phyloP scores from a whole-genome alignment of 2,329 filamentous ascomycete genomes.

The Colletotrichum godetiae region DNA sequence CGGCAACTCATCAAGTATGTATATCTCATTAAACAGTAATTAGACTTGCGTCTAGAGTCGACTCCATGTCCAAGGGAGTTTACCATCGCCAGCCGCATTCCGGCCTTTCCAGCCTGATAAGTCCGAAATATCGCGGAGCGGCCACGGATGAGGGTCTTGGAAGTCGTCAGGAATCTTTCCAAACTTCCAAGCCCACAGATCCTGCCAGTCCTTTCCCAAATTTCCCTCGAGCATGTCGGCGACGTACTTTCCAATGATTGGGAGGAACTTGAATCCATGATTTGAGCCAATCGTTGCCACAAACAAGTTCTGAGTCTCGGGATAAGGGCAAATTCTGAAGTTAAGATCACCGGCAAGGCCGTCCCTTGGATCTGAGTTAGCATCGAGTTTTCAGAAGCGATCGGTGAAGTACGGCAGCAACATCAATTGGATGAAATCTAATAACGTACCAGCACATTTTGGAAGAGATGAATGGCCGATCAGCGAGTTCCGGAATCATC shows the following conservation, averaged over 20 bases:
- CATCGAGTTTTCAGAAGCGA: neutral
- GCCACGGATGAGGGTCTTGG: conserved; percentile 38
- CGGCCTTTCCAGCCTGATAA: conserved; percentile 38
- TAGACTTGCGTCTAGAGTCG: neutral
- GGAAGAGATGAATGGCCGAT: conserved; percentile 59
- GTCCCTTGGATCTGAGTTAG: conserved; percentile 38
- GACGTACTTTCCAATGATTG: conserved; percentile 63
- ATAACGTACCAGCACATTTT: conserved; percentile 65
- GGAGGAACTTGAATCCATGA: conserved; percentile 66
- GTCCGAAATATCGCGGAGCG: conserved; percentile 37
- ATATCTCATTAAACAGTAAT: neutral
- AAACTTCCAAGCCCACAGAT: conserved; percentile 50
- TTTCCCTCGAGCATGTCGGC: conserved; percentile 56
- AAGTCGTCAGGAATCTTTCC: conserved; percentile 35
- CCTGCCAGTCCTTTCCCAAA: conserved; percentile 51
- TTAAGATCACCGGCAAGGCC: conserved; percentile 45
- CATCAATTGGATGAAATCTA: neutral
- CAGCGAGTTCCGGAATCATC: conserved; percentile 60
- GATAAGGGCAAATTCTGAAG: conserved; percentile 38
- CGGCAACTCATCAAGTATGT: too few relatives aligned
- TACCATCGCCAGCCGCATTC: conserved; percentile 31
- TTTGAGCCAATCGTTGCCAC: conserved; percentile 63
- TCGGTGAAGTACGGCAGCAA: neutral
- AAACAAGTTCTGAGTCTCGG: conserved; percentile 50
- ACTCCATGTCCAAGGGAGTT: conserved; percentile 40